These are phyloP conservation scores for Pestalotiopsis sp. DNA, from an alignment of 2,329 filamentous ascomycete genomes.

Conservation along the genomic window DNA sequence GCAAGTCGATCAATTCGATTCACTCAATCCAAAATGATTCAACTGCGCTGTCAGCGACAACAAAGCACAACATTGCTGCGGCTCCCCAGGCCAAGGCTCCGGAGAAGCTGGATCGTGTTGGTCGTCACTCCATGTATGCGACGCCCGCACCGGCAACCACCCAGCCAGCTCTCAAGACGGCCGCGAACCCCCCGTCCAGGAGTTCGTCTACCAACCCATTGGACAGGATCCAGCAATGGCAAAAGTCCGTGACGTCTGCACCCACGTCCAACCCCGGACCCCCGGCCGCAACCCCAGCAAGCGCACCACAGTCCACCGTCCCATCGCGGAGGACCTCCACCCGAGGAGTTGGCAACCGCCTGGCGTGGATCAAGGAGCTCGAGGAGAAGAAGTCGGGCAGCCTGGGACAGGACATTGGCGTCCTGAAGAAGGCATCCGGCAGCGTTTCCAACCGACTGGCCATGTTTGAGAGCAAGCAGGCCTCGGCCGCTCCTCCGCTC, in stretches of 20 bases:
- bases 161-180: background rate
- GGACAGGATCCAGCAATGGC: conserved; percentile 19
- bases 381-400: conserved; percentile 22
- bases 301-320: background rate
- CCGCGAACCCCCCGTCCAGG: background rate
- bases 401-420: conserved; percentile 12
- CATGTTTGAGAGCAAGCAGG: conserved; percentile 20
- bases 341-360: conserved; percentile 16
- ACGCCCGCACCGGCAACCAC: conserved; percentile 2
- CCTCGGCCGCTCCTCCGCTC: background rate
- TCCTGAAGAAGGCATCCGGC: conserved; percentile 18
- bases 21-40: background rate
- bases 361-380: conserved; percentile 22
- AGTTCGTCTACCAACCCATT: conserved; percentile 16
- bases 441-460: conserved; percentile 19
- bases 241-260: conserved; percentile 18
- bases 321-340: conserved; percentile 15
- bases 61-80: background rate
- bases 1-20: background rate
- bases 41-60: background rate
- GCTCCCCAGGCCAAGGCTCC: background rate
- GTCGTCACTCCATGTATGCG: conserved; percentile 20
- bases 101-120: background rate
- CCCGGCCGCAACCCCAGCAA: background rate
- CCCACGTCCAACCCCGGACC: conserved; percentile 5